Percentiles rank a stretch among this genome's conserved stretches.
Conservation (phyloP, 2,329 filamentous ascomycete genomes). For the Paecilomyces niveus region DNA sequence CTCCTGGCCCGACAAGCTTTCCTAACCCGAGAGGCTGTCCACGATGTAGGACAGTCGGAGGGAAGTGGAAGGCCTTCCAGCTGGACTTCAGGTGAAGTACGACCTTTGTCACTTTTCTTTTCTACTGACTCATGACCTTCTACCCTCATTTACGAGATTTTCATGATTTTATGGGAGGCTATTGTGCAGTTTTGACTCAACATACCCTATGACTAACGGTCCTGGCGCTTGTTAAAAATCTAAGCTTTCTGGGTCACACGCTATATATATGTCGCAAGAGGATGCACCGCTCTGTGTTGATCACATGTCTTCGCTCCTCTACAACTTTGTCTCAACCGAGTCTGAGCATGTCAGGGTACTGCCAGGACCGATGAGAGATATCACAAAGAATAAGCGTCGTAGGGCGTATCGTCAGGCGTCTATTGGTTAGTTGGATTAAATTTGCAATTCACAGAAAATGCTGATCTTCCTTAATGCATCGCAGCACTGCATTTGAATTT, state of each 20-base stretch:
- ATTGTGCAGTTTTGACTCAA: background rate
- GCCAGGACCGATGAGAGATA: background rate
- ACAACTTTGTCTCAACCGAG: background rate
- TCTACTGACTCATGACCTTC: background rate
- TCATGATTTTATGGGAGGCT: background rate
- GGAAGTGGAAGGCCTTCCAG: constrained; percentile 44
- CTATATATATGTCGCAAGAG: background rate
- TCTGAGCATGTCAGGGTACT: background rate
- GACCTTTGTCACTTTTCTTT: constrained; percentile 5
- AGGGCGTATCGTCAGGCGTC: background rate
- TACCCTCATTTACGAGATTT: constrained; percentile 1
- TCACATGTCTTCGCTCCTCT: background rate
- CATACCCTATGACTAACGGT: background rate
- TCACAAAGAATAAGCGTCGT: background rate
- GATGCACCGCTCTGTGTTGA: background rate
- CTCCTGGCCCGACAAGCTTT: constrained; percentile 28
- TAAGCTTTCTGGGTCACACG: background rate
- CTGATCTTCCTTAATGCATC: constrained; percentile 16
- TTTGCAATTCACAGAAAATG: constrained; percentile 12
- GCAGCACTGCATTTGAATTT: background rate
- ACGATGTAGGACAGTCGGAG: constrained; percentile 37
- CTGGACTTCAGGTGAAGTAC: constrained; percentile 37
- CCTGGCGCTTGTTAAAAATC: background rate
- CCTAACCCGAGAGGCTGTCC: constrained; percentile 37
- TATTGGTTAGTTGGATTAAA: background rate